Percentiles rank a stretch among this genome's conserved stretches.
Evolutionary conservation across 2,329 filamentous ascomycete genomes (phyloP).

Genomic region (Beauveria rudraprayagi): DNA sequence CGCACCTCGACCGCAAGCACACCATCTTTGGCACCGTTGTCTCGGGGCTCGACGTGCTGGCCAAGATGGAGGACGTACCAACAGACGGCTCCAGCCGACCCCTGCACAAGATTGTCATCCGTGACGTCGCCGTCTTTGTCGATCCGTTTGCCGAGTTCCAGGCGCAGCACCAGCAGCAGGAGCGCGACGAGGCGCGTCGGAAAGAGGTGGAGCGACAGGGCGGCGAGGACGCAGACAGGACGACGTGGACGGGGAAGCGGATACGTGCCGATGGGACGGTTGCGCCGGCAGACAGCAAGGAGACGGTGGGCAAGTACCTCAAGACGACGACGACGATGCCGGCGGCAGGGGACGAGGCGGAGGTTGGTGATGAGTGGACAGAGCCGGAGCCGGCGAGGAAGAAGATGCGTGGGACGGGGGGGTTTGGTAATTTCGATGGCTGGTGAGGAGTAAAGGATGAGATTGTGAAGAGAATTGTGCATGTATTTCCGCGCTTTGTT

Average conservation of each 20-base stretch:
- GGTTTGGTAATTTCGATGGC: slow-evolving; percentile 90
- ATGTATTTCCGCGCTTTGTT: not conserved
- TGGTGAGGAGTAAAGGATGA: slow-evolving; percentile 50
- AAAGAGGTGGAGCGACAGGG: slow-evolving; percentile 57
- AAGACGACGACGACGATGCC: slow-evolving; percentile 39
- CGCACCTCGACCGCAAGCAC: slow-evolving; percentile 89
- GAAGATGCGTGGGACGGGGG: slow-evolving; percentile 62
- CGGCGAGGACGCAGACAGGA: slow-evolving; percentile 76
- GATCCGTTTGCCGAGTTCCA: slow-evolving; percentile 95
- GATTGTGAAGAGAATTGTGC: not conserved
- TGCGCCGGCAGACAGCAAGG: slow-evolving; percentile 33
- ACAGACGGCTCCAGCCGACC: slow-evolving; percentile 72
- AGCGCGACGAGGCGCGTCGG: slow-evolving; percentile 47
- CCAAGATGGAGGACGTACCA: slow-evolving; percentile 67
- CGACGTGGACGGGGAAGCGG: slow-evolving; percentile 94
- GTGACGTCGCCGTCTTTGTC: slow-evolving; percentile 76
- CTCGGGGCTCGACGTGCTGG: slow-evolving; percentile 63
- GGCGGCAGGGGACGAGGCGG: slow-evolving; percentile 28
- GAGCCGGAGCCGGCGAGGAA: slow-evolving; percentile 70
- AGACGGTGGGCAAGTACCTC: slow-evolving; percentile 72
- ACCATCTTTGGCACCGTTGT: slow-evolving; percentile 91
- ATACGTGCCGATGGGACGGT: slow-evolving; percentile 61
- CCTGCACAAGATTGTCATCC: slow-evolving; percentile 68
- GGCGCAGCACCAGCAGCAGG: slow-evolving; percentile 60
- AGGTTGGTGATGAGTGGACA: slow-evolving; percentile 46